A percentile compares a stretch with the other conserved stretches of the same genome.
Evolutionary conservation across 257 asterid genomes (phyloP).

Genomic region (Solanum lycopersicoides): DNA sequence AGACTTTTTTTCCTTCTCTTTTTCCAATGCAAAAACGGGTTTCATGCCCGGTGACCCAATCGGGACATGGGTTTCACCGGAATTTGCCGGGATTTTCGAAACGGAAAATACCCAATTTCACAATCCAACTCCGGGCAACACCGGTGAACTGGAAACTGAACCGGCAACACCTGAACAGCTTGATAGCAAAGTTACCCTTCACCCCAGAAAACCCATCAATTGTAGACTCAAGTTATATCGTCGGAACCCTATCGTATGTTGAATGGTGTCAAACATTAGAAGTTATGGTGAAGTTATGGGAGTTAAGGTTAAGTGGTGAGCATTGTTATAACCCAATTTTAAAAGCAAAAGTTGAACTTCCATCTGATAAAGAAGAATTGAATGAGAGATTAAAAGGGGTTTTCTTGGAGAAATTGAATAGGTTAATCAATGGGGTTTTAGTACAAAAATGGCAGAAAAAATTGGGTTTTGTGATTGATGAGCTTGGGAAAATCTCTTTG

Average conservation of each 20-base stretch:
- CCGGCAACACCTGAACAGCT: conserved; percentile 11
- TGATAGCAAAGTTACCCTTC: conserved; percentile 7
- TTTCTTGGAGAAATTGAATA: conserved; percentile 37
- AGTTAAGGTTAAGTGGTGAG: conserved; percentile 19
- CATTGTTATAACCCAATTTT: conserved; percentile 23
- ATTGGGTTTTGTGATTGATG: conserved; percentile 15
- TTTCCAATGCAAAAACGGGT: background rate
- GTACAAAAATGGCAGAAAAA: conserved; percentile 39
- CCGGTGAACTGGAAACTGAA: background rate
- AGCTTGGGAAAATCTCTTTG: background rate
- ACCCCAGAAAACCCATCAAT: conserved; percentile 22
- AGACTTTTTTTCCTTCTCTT: background rate
- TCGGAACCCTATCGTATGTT: conserved; percentile 31
- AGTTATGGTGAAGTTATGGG: conserved; percentile 57
- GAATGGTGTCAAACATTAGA: conserved; percentile 71
- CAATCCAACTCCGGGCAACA: conserved; percentile 27
- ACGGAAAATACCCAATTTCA: conserved; percentile 28
- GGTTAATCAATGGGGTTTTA: conserved; percentile 26
- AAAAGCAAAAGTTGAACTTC: conserved; percentile 15
- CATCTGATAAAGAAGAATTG: conserved; percentile 66
- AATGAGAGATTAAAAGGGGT: conserved; percentile 24
- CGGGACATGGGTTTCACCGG: background rate
- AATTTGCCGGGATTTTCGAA: background rate
- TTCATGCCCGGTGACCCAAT: background rate
- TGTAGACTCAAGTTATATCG: background rate